Base-by-base conservation (phyloP, 768 basidiomycete species). In the Hydnomerulius pinastri region DNA sequence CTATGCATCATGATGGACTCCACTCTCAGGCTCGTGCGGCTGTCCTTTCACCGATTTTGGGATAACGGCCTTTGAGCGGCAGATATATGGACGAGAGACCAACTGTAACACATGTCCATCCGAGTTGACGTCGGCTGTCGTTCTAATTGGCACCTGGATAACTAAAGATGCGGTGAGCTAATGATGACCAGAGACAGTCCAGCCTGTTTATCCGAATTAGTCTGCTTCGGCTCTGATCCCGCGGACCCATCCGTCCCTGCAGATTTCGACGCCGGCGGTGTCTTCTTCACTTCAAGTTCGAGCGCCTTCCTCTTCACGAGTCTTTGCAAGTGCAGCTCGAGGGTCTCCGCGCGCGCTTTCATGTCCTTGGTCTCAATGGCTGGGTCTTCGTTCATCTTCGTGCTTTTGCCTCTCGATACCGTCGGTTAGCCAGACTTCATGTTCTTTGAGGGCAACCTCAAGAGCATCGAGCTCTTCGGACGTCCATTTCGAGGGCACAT, bases 341-440 rank as follows among this genome's bases (percentile, higher is more conserved):
- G 72, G 37, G 78, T 78, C 77, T 87, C 88, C 23, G 89, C 88
- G 48, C 87, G 77, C 48, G 84, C 83, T 71, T 86, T 87, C 82
- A 98, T 85, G 71, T 98, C 94, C 58, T 73, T 80, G 43, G 87
- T 88, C 70, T 85, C 79, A 27, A 98, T 81, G n/a, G 87, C 87
- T 3, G 94, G 92, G 63, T 97, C 85, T 63, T 92, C 83, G 59
- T 89, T 81, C 64, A 77, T 70, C 68, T 85, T 79, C 42, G 87
- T 79, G 47, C 62, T 87, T 89, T 73, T 97, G 95, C 70, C 82
- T 85, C 73, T 89, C 86, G 12, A 94, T 86, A 70, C 81, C 80
- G 48, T 82, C 85, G 56, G 83, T 76, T 54, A 98, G 73, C 97
- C 97, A 99, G 23, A 71, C 56, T 69, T 92, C 90, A 59, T 92